Evolutionary conservation across 2,329 filamentous ascomycete species (phyloP), one percentile per base, ranked within the genome.

Genomic region (Curvularia sp.): DNA sequence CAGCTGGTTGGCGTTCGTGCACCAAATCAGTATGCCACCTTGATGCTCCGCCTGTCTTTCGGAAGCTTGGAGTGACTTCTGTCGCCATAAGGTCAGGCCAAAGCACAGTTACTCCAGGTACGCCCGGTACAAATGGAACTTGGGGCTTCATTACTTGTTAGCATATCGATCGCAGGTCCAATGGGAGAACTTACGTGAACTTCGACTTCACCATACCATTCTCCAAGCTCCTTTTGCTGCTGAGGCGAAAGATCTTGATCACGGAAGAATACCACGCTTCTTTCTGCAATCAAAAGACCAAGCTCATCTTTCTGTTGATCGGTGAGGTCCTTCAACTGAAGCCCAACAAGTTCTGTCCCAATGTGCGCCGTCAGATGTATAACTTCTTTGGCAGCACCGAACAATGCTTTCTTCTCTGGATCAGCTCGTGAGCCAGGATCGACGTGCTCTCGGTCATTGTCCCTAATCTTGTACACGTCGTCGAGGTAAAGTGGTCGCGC

Each of bases 21-120:
- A 91, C 88, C 0, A 91, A 82, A 67, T 91, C 88, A 7, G 84
- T 85, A 72, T 91, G 89, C 89, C 88, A 91, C 47, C 84, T 77
- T 0, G 86, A 87, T 1, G 88, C 86, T 2, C 89, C 88, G 27
- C 88, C 88, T 0, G 88, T 88, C 21, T 86, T 81, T 55, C 89
- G 84, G 79, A 91, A 91, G 68, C 80, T 84, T 3, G 87, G 84
- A 2, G 80, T 72, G 1, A 78, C 73, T 71, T 91, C 89, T 0
- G 84, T 87, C 0, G 87, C 87, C 70, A 83, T 80, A 0, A 91
- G 81, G 32, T 84, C 88, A 0, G 89, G 89, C 89, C 89, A 91
- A 47, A 91, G 88, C 5, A 91, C 86, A 0, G 82, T 85, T 1
- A 71, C 86, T 0, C 88, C 89, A 0, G 81, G 80, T 0, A 90